A percentile compares a stretch with the other conserved stretches of the same genome.
Conservation (phyloP, 2,329 filamentous ascomycete species). For the Phoma sp. region DNA sequence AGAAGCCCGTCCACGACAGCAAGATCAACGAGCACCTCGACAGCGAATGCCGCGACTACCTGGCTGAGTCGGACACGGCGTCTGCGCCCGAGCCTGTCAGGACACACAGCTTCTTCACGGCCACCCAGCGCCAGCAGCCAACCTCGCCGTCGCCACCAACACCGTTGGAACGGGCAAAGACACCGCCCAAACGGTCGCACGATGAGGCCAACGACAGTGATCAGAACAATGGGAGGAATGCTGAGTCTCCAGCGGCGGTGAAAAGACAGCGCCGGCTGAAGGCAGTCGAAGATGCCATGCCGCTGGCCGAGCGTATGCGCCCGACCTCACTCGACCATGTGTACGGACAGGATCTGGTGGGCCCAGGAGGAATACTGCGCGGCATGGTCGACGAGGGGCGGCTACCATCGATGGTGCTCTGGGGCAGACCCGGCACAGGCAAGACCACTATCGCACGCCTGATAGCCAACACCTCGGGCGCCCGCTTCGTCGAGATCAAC, state of each 20-base stretch:
- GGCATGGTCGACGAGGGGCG: constrained; percentile 84
- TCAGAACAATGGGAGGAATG: constrained; percentile 13
- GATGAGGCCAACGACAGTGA: constrained; percentile 25
- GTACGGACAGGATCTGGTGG: constrained; percentile 89
- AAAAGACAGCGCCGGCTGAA: constrained; percentile 64
- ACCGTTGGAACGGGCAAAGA: constrained; percentile 29
- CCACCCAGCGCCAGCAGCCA: constrained; percentile 50
- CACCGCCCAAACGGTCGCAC: constrained; percentile 39
- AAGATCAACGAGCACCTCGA: constrained; percentile 93
- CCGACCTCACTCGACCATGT: constrained; percentile 84
- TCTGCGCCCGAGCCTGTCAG: constrained; percentile 37
- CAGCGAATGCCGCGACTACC: constrained; percentile 73
- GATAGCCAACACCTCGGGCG: constrained; percentile 80
- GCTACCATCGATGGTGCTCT: constrained; percentile 94
- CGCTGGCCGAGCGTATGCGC: constrained; percentile 92
- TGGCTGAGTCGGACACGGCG: constrained; percentile 57
- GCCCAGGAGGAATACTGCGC: constrained; percentile 79
- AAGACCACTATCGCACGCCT: constrained; percentile 93
- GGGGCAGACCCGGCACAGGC: constrained; percentile 81
- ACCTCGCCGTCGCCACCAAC: constrained; percentile 27
- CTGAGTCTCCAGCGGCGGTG: constrained; percentile 21
- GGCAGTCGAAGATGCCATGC: constrained; percentile 72
- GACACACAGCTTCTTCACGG: constrained; percentile 60
- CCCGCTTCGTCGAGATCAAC: constrained; percentile 88
- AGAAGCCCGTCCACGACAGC: constrained; percentile 70